A percentile compares a stretch with the other conserved stretches of the same genome.
phyloP scores from a whole-genome alignment of 768 basidiomycete species.

The Xerocomellus amylosporus region DNA sequence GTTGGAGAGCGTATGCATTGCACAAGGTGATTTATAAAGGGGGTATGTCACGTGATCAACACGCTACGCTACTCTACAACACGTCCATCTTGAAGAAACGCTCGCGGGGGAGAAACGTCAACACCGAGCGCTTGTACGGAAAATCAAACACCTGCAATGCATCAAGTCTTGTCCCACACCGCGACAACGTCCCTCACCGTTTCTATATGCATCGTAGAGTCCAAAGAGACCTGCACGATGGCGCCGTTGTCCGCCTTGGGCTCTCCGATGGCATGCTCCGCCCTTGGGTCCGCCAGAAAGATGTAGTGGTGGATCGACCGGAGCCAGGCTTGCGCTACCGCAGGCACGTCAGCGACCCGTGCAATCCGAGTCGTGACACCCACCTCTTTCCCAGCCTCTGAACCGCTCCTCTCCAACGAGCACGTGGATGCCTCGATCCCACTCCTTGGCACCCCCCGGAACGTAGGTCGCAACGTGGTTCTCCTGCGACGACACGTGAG shows the following conservation, averaged over 20 bases:
- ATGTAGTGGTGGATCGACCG: slow-evolving; percentile 39
- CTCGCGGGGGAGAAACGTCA: slow-evolving; percentile 16
- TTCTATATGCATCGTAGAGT: slow-evolving; percentile 19
- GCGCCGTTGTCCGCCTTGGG: slow-evolving; percentile 35
- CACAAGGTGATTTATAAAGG: not conserved
- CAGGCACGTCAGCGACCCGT: not conserved
- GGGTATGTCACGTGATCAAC: slow-evolving; percentile 5
- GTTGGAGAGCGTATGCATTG: not conserved
- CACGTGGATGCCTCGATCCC: slow-evolving; percentile 42
- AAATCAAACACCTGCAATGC: slow-evolving; percentile 23
- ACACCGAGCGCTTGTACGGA: slow-evolving; percentile 24
- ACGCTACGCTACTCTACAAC: no score
- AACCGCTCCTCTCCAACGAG: slow-evolving; percentile 48
- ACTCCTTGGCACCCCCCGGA: slow-evolving; percentile 28
- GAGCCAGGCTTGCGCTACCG: slow-evolving; percentile 19
- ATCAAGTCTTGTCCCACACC: not conserved
- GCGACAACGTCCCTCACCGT: slow-evolving; percentile 13
- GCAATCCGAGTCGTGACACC: slow-evolving; percentile 13
- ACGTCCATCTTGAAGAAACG: slow-evolving; percentile 25
- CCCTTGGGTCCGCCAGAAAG: slow-evolving; percentile 44
- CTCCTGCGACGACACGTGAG: slow-evolving; percentile 10
- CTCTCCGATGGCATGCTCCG: slow-evolving; percentile 41
- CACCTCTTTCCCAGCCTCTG: slow-evolving; percentile 42
- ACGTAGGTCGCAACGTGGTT: slow-evolving; percentile 26
- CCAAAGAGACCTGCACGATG: slow-evolving; percentile 26